Base-by-base conservation (phyloP, 768 basidiomycete genomes). In the Russula virescens region DNA sequence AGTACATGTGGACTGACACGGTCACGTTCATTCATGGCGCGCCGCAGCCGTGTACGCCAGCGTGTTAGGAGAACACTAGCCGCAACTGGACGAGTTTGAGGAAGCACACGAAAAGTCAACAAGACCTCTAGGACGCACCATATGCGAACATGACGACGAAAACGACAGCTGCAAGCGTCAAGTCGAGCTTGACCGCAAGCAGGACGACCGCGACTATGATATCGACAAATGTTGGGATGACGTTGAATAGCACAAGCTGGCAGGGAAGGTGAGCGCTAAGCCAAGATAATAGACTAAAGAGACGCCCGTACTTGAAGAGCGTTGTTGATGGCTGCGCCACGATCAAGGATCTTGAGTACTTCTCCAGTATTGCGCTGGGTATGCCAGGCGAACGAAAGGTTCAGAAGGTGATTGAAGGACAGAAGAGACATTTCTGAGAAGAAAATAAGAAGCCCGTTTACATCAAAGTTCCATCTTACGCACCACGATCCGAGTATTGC, bases 311-410 rank as follows among this genome's bases (percentile, higher is more conserved):
- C 86, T 74, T 88, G 87, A 62, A 93, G 79, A 3, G 86, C 84
- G 66, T 83, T 87, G 74, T 94, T 95, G 71, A 96, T 91, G 0
- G 91, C 90, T 28, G 87, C 87, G 4, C 92, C 90, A 59, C 91
- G 84, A 66, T 90, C 88, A 25, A 93, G 79, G 51, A 94, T 90
- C 23, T 88, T 83, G 14, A 94, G 79, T 11, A 93, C 80, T 70
- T 94, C 91, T 28, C 92, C 94, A 2, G 93, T 91, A 77, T 89
- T 94, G 52, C 86, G 81, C 58, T 81, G 87, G 6, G 83, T 89
- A 71, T 88, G 92, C 81, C 88, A 93, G 5, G 87, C 81, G 66
- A 94, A 85, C 1, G 90, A 91, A 5, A 98, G 83, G 64, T 91
- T 89, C 11, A 98, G 79, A 2, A 97, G 75, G 69, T 96, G 94